Evolutionary conservation across 2,329 filamentous ascomycete genomes (phyloP).

Genomic region (Biscogniauxia mediterranea): DNA sequence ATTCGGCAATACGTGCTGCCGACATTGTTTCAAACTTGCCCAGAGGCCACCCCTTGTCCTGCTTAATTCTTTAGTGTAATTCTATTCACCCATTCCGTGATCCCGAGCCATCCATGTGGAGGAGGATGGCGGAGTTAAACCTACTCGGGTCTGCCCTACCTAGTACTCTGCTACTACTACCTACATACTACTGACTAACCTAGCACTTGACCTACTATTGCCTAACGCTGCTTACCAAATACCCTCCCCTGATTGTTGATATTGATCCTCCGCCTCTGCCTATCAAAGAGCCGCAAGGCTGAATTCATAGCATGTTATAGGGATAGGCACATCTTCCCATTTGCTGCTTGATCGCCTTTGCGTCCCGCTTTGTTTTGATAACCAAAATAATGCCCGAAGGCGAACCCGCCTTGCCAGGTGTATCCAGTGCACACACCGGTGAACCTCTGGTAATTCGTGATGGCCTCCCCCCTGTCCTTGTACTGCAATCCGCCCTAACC

Average conservation of each 20-base stretch:
- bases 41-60: background rate
- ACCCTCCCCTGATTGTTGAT: background rate
- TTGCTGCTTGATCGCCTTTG: background rate
- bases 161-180: no score
- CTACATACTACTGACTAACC: background rate
- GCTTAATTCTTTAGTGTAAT: no score
- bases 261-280: background rate
- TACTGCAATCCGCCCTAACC: conserved; percentile 15
- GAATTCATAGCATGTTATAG: background rate
- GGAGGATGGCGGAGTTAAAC: no score
- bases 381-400: conserved; percentile 19
- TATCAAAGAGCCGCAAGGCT: conserved; percentile 5
- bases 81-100: no score
- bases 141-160: no score
- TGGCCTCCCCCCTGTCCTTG: conserved; percentile 5
- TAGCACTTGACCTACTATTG: background rate
- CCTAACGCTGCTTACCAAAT: no score
- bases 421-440: conserved; percentile 15
- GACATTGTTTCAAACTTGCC: background rate
- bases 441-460: conserved; percentile 25
- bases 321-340: background rate
- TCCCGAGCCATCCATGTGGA: no score
- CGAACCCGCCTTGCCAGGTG: conserved; percentile 14
- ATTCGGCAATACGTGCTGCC: background rate
- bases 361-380: conserved; percentile 1